These are phyloP conservation scores for Diaporthe ampelina DNA, from an alignment of 2,329 filamentous ascomycete genomes.

Conservation along the genomic window DNA sequence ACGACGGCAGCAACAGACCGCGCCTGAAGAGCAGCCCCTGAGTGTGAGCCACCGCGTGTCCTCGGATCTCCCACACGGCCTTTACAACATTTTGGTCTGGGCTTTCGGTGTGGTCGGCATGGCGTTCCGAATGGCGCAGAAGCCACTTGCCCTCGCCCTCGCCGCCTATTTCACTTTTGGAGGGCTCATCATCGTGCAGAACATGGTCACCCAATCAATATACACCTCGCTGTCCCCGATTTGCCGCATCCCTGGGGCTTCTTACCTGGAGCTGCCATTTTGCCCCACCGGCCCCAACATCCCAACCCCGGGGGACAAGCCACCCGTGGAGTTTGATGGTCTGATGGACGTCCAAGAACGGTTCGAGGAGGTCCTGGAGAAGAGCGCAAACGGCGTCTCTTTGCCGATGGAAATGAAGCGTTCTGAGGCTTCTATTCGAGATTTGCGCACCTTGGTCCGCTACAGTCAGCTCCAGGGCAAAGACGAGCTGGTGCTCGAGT, in stretches of 20 bases:
- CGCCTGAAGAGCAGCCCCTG: constrained; percentile 40
- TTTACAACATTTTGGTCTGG: constrained; percentile 63
- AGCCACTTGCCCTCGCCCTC: constrained; percentile 72
- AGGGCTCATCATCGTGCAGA: constrained; percentile 70
- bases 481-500: constrained; percentile 80
- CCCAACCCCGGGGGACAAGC: constrained; percentile 41
- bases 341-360: constrained; percentile 81
- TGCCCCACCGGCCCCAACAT: constrained; percentile 58
- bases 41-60: constrained; percentile 51
- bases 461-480: constrained; percentile 77
- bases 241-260: constrained; percentile 77
- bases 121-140: constrained; percentile 73
- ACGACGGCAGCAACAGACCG: constrained; percentile 11
- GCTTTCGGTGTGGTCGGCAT: constrained; percentile 68
- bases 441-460: constrained; percentile 79
- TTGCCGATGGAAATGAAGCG: constrained; percentile 85
- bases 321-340: constrained; percentile 76
- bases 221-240: constrained; percentile 75
- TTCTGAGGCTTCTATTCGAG: constrained; percentile 80
- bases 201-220: constrained; percentile 73
- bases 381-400: constrained; percentile 73
- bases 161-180: constrained; percentile 73
- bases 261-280: constrained; percentile 73
- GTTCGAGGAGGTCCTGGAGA: constrained; percentile 82
- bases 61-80: constrained; percentile 53